Base-by-base conservation (phyloP, 2,329 filamentous ascomycete species). In the Cercospora brassicicola region DNA sequence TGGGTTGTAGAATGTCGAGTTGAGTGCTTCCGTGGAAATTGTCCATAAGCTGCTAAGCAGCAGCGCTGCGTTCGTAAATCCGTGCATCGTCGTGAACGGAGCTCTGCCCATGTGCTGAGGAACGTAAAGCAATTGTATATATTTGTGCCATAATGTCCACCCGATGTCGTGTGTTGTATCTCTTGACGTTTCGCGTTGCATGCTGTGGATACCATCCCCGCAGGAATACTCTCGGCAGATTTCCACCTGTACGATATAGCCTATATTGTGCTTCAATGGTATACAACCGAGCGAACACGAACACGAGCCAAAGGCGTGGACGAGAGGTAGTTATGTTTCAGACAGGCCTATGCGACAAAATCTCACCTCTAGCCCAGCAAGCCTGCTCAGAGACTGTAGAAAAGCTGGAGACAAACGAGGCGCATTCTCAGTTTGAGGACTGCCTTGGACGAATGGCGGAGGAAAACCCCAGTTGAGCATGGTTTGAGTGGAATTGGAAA, bases 1-100 rank as follows among this genome's bases (percentile, higher is more conserved):
- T 1, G 82, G 83, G 70, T 84, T 84, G 66, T 77, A 77, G 48
- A 75, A 75, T 13, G 73, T 75, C 1, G 66, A 63, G 36, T 70
- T 66, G 57, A 23, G 31, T 60, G 63, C 67, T 62, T 57, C n/a
- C 8, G 51, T 18, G n/a, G 8, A 18, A 0, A 33, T 20, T 6
- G 28, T 31, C 20, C 20, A 31, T 10, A 53, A 23, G 15, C 39
- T 51, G 59, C 42, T 10, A 9, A 53, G 59, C 42, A 62, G 42
- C 2, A 62, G 28, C 3, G 39, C 23, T 20, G 3, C 3, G 7
- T 8, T 1, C 0, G n/a, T 33, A 20, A 59, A 18, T 23, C 7
- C 3, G n/a, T 13, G 7, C 55, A 59, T 59, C 0, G 7, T 23
- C 8, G 23, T 1, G 2, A 2, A n/a, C 2, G 13, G 13, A 55